phyloP scores from a whole-genome alignment of 2,329 filamentous ascomycete species.

The Phialophora chinensis region DNA sequence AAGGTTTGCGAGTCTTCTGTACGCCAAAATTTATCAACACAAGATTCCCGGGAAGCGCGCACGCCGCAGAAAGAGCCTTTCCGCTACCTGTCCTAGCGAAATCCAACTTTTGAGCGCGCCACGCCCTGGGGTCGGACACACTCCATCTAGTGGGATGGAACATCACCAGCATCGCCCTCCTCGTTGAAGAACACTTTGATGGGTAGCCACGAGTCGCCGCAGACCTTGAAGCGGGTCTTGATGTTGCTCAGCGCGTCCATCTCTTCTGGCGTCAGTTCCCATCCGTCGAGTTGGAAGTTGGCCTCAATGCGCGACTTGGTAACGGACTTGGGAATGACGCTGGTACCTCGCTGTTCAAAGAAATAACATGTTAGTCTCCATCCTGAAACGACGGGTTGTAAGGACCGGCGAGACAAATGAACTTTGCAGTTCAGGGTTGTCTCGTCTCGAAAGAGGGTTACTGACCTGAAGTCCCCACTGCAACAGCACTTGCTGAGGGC shows the following conservation, averaged over 20 bases:
- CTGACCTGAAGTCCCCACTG: constrained; percentile 69
- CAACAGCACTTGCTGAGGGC: constrained; percentile 73
- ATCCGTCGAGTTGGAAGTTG: constrained; percentile 79
- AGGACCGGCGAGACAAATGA: background rate
- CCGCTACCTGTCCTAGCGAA: background rate
- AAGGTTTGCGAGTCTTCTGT: background rate
- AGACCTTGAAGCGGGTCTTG: constrained; percentile 81
- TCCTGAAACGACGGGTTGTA: background rate
- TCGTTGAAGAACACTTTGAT: constrained; percentile 74
- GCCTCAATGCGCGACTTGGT: constrained; percentile 73
- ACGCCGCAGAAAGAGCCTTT: background rate
- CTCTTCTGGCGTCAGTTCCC: constrained; percentile 74
- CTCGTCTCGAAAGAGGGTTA: background rate
- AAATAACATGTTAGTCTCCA: constrained; percentile 8
- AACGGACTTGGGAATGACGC: constrained; percentile 84
- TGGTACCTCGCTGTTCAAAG: constrained; percentile 61
- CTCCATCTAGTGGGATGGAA: constrained; percentile 28
- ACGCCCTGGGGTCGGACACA: background rate
- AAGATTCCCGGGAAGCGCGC: background rate
- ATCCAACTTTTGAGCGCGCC: background rate
- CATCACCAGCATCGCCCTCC: constrained; percentile 34
- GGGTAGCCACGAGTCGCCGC: constrained; percentile 66
- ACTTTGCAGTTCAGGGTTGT: background rate
- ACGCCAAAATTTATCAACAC: background rate
- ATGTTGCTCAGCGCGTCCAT: constrained; percentile 70